phyloP scores from a whole-genome alignment of 768 basidiomycete genomes.

The Rhodotorula graminis region DNA sequence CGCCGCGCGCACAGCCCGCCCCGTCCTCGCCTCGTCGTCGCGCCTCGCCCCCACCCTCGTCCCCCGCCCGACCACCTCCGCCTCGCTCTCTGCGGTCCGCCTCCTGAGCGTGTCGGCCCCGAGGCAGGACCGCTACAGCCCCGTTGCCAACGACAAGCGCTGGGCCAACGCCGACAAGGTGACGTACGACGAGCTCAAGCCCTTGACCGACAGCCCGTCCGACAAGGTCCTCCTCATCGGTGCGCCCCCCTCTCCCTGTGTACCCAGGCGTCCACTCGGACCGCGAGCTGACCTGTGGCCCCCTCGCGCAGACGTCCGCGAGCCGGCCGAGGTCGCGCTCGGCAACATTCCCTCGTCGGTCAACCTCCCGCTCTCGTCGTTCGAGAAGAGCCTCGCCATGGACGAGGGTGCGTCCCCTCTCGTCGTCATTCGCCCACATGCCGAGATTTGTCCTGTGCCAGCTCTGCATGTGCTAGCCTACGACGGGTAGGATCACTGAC shows the following conservation, averaged over 20 bases:
- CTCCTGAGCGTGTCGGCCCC: neutral
- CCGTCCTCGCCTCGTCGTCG: neutral
- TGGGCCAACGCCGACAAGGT: constrained; percentile 46
- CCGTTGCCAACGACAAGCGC: constrained; percentile 7
- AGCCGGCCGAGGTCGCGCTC: constrained; percentile 82
- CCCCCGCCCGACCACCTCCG: neutral
- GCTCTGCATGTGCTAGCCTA: neutral
- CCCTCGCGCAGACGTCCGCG: constrained; percentile 71
- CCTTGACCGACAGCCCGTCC: constrained; percentile 66
- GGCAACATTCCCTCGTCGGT: constrained; percentile 90
- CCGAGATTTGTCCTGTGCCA: too few species aligned
- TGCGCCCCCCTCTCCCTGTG: constrained; percentile 2
- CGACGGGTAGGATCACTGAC: neutral
- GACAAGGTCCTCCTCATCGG: constrained; percentile 42
- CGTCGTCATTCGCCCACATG: too few species aligned
- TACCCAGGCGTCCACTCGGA: neutral
- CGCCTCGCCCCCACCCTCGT: neutral
- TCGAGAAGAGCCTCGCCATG: constrained; percentile 63
- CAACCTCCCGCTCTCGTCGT: constrained; percentile 76
- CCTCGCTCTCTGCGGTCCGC: neutral
- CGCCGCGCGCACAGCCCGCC: neutral
- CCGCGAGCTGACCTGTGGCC: neutral
- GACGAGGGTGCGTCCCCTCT: constrained; percentile 41
- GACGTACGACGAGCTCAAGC: constrained; percentile 74
- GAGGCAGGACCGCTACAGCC: neutral